Percentiles rank a stretch among this genome's conserved stretches.
These are phyloP conservation scores for Friedmanniomyces endolithicus DNA, from an alignment of 495 filamentous ascomycete genomes.

Conservation along the genomic window DNA sequence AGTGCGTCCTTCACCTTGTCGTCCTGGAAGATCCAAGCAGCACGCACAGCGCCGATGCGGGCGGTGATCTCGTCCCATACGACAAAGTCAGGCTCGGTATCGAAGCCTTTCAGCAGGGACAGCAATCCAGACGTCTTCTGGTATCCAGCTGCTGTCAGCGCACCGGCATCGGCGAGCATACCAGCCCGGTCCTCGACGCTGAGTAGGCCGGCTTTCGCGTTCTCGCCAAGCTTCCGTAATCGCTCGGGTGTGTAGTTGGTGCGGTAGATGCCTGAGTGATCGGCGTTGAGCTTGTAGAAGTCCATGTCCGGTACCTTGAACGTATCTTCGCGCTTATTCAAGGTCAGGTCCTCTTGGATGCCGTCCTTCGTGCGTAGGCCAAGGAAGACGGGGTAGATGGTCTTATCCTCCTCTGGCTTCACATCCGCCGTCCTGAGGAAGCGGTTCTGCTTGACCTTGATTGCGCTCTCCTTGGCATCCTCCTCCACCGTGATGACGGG, in stretches of 20 bases:
- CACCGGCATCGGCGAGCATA: constrained; percentile 91
- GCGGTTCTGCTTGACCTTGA: constrained; percentile 61
- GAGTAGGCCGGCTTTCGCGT: constrained; percentile 73
- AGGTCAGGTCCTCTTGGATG: constrained; percentile 47
- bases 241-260: constrained; percentile 58
- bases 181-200: constrained; percentile 88
- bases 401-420: constrained; percentile 70
- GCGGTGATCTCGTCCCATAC: constrained; percentile 88
- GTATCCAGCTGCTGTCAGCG: constrained; percentile 79
- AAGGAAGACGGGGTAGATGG: constrained; percentile 61
- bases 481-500: constrained; percentile 61
- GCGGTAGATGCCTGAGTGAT: constrained; percentile 63
- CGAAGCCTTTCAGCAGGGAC: constrained; percentile 72
- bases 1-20: constrained; percentile 57
- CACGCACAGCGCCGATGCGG: constrained; percentile 60
- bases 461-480: constrained; percentile 42
- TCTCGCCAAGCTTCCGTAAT: constrained; percentile 60
- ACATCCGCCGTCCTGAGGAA: constrained; percentile 65
- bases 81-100: constrained; percentile 72
- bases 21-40: constrained; percentile 83
- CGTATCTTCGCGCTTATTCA: constrained; percentile 60
- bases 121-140: constrained; percentile 85
- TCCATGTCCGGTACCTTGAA: constrained; percentile 53
- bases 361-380: constrained; percentile 56
- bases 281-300: constrained; percentile 70